Evolutionary conservation across 768 basidiomycete species (phyloP), one percentile per base, ranked within the genome.

Genomic region (Grammothele lineata): DNA sequence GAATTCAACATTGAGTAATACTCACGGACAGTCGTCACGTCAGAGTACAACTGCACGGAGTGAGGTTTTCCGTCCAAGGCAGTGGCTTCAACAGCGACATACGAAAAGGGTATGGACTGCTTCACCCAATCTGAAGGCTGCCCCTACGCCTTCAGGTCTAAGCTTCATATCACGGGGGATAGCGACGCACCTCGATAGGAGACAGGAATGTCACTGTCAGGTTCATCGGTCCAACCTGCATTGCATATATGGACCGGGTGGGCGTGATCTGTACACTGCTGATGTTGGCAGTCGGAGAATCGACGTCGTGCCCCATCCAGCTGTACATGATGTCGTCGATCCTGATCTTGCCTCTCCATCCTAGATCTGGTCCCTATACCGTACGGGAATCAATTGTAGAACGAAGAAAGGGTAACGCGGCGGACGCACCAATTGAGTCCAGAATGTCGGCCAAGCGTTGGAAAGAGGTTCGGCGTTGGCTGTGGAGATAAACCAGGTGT

Each of bases 31-130:
- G 57, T 66, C 38, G 62, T 69, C 37, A 71, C 63, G 46, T 72
- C 70, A 0, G 68, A 61, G 46, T 71, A 71, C 3, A 71, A 54
- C 45, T 71, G 64, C 7, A 70, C 62, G 12, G 23, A 10, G 47
- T 72, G 71, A 10, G 59, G 18, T 12, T 48, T 48, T 6, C 62
- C 65, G 40, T 72, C 70, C n/a, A 55, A 51, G 0, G 70, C 51
- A 4, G 26, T 37, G 6, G 61, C 67, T 8, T 58, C 52, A 3
- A 72, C 43, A 9, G 61, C 52, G 12, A 71, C 27, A 42, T 71
- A 72, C 8, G 69, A 64, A 50, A 71, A 70, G 5, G 71, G 70
- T 4, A 71, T 43, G 2, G 70, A 70, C 43, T 70, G 68, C 17
- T 57, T 57, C 34, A 68, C 63, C 44, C 64, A 62, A 51, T 72